Conservation (phyloP, 805 yeast genomes). For the Tetrapisispora pingtungensis region DNA sequence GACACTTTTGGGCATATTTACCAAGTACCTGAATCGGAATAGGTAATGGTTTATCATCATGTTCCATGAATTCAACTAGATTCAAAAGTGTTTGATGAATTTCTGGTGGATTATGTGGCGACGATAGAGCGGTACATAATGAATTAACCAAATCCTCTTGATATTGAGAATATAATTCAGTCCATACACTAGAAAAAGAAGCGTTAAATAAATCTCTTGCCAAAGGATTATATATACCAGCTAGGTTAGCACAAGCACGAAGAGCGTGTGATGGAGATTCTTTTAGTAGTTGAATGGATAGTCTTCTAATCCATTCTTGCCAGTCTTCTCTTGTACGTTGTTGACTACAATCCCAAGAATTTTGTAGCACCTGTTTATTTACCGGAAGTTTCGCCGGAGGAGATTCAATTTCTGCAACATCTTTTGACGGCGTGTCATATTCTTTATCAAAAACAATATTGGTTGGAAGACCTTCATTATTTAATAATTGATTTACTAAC, state of each 20-base stretch:
- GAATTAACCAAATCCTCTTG: conserved; percentile 84
- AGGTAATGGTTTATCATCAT: conserved; percentile 89
- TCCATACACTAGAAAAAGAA: conserved; percentile 93
- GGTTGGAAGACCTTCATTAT: conserved; percentile 80
- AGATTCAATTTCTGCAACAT: conserved; percentile 44
- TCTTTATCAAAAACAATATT: conserved; percentile 61
- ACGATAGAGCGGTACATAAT: conserved; percentile 75
- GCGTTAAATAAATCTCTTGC: conserved; percentile 89
- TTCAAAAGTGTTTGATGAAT: conserved; percentile 83
- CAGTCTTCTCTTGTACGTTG: conserved; percentile 89
- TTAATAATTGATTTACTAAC: conserved; percentile 62
- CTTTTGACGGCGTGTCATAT: conserved; percentile 34
- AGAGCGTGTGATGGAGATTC: conserved; percentile 93
- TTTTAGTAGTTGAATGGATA: conserved; percentile 74
- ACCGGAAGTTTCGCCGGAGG: conserved; percentile 67
- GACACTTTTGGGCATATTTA: conserved; percentile 87
- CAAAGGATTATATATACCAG: conserved; percentile 75
- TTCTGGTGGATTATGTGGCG: conserved; percentile 91
- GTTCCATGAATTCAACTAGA: conserved; percentile 94
- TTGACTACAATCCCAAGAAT: conserved; percentile 87
- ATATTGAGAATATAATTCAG: conserved; percentile 75
- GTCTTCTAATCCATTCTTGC: conserved; percentile 92
- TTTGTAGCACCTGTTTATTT: conserved; percentile 52
- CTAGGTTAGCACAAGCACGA: conserved; percentile 84
- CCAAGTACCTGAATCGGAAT: conserved; percentile 85